Percentiles rank a stretch among this genome's conserved stretches.
Evolutionary conservation across 129 eudicot species (phyloP).

Genomic region (Arctium minus): DNA sequence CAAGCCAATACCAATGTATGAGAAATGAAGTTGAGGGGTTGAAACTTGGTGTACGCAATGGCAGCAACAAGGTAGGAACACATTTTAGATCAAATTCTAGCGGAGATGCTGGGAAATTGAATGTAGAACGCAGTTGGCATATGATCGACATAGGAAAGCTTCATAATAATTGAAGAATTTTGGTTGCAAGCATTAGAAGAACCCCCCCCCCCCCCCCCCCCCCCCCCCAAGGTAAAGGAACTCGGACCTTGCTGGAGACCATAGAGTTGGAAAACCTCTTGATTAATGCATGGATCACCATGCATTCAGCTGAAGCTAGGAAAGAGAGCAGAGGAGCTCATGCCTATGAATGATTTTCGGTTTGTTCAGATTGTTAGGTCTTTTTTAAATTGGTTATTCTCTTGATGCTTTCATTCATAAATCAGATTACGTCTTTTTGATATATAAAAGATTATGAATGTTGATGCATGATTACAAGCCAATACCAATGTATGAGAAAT

Average conservation of each 20-base stretch:
- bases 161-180: conserved; percentile 41
- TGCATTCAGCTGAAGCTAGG: too few species aligned
- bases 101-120: conserved; percentile 29
- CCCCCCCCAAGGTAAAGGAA: too few species aligned
- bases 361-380: too few species aligned
- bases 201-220: too few species aligned
- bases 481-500: conserved; percentile 46
- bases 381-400: too few species aligned
- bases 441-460: background rate
- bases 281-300: too few species aligned
- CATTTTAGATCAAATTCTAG: conserved; percentile 38
- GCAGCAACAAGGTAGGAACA: conserved; percentile 20
- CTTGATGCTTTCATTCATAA: too few species aligned
- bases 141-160: conserved; percentile 66
- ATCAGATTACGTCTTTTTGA: background rate
- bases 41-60: conserved; percentile 26
- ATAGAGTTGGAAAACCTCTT: too few species aligned
- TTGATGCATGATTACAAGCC: conserved; percentile 36
- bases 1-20: conserved; percentile 56
- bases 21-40: conserved; percentile 56
- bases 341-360: too few species aligned
- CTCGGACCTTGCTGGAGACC: too few species aligned
- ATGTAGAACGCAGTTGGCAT: conserved; percentile 42
- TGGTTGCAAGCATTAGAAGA: background rate
- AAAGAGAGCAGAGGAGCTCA: too few species aligned